Conservation (phyloP, 1,284 basidiomycete species). For the Apiotrichum veenhuisii region DNA sequence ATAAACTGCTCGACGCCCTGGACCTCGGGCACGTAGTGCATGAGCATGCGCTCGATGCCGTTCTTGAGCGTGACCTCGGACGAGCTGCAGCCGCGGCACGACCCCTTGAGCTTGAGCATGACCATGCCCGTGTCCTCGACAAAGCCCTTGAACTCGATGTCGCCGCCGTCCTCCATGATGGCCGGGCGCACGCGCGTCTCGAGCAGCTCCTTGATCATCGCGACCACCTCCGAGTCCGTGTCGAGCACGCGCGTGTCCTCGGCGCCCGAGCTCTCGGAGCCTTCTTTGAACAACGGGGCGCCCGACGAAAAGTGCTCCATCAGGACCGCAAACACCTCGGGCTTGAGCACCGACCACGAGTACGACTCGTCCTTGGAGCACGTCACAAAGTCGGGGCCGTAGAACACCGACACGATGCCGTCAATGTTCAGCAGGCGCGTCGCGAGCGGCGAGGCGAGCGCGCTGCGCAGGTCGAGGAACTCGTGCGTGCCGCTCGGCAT, state of each 20-base stretch:
- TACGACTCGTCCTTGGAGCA: constrained; percentile 86
- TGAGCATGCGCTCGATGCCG: constrained; percentile 96
- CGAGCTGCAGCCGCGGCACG: constrained; percentile 89
- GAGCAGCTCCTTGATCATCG: constrained; percentile 97
- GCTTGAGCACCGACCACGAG: constrained; percentile 86
- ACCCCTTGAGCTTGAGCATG: constrained; percentile 86
- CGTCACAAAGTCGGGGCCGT: constrained; percentile 96
- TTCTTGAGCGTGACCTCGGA: constrained; percentile 92
- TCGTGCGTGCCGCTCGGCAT: constrained; percentile 82
- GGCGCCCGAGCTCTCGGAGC: constrained; percentile 70
- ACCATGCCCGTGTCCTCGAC: constrained; percentile 56
- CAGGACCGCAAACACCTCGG: constrained; percentile 94
- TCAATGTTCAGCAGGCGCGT: constrained; percentile 89
- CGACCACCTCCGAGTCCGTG: constrained; percentile 93
- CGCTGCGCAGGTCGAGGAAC: constrained; percentile 82
- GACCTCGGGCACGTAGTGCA: constrained; percentile 98
- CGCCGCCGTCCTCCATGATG: constrained; percentile 68
- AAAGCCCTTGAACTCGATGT: constrained; percentile 57
- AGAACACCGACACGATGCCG: constrained; percentile 84
- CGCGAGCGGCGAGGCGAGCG: constrained; percentile 83
- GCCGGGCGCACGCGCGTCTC: constrained; percentile 93
- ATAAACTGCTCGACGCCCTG: constrained; percentile 93
- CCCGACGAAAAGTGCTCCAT: constrained; percentile 98
- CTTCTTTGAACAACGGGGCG: constrained; percentile 70
- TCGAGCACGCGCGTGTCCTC: constrained; percentile 96